Conservation (phyloP, 2,329 filamentous ascomycete species). For the Paracoccidioides lutzii region DNA sequence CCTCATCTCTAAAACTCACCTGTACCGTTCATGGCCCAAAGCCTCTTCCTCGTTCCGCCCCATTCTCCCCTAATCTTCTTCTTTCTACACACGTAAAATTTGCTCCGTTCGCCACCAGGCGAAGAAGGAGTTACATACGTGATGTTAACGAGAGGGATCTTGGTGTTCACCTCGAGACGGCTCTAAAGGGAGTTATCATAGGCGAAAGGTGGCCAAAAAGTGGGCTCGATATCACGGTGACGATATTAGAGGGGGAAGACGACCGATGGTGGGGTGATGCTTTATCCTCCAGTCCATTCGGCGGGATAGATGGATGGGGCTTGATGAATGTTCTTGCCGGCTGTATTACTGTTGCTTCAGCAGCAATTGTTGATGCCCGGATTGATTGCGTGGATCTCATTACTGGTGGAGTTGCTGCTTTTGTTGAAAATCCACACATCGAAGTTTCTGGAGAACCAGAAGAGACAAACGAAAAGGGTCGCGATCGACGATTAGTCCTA, state of each 20-base stretch:
- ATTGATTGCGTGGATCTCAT: slow-evolving; percentile 93
- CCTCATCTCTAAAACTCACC: slow-evolving; percentile 71
- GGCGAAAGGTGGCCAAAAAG: slow-evolving; percentile 98
- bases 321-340: slow-evolving; percentile 84
- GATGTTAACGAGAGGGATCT: slow-evolving; percentile 81
- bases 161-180: slow-evolving; percentile 80
- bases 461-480: slow-evolving; percentile 18
- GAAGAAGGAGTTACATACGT: slow-evolving; percentile 71
- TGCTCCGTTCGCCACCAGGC: slow-evolving; percentile 78
- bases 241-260: slow-evolving; percentile 85
- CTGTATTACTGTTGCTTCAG: slow-evolving; percentile 86
- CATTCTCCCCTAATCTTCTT: slow-evolving; percentile 85
- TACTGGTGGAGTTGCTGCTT: slow-evolving; percentile 73
- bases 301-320: slow-evolving; percentile 57
- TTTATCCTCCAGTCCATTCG: slow-evolving; percentile 32
- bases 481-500: slow-evolving; percentile 38
- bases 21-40: slow-evolving; percentile 90
- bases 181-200: slow-evolving; percentile 77
- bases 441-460: slow-evolving; percentile 16
- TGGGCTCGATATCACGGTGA: slow-evolving; percentile 87
- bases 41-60: slow-evolving; percentile 74
- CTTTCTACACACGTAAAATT: slow-evolving; percentile 93
- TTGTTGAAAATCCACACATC: slow-evolving; percentile 38
- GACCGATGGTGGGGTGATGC: slow-evolving; percentile 53
- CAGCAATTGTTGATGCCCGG: slow-evolving; percentile 83